Base-by-base conservation (phyloP, 192 early-diverging fungal species). In the Entomortierella beljakovae region DNA sequence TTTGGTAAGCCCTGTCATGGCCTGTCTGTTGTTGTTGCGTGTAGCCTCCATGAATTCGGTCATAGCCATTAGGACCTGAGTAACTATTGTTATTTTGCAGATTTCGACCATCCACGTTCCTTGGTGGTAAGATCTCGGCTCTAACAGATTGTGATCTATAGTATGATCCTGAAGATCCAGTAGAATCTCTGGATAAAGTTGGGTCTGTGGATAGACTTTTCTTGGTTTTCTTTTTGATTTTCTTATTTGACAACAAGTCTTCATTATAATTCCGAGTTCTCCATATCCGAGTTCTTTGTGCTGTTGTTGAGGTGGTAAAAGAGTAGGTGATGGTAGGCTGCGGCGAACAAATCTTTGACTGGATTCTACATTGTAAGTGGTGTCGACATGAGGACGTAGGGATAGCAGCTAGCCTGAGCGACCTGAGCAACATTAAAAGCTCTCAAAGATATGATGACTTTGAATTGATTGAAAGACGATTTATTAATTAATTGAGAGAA, bases 251-350 rank as follows among this genome's bases (percentile, higher is more conserved):
- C 49, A 26, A n/a, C 5, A 6, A n/a, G 3, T 42, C 67, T 13
- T 60, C 40, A 48, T 18, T 35, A 37, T 59, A 18, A 23, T 31
- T 37, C 1, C 56, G 66, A 2, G 64, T 2, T 38, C 32, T 43
- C 3, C 61, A 35, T 18, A 20, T 32, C 13, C 58, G 40, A 5
- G 64, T 56, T 55, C 22, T 8, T 3, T 22, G 34, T 6, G 54
- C 5, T n/a, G 37, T 48, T 8, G 64, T 26, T 15, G 64, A 66
- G 46, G 66, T 69, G 0, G 67, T 50, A 26, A 58, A 42, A 23
- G 22, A n/a, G 16, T 31, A 23, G 20, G 43, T 46, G 43, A 20
- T 20, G 5, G 43, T 11, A 15, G 20, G 20, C 20, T 38, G 37
- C 20, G 31, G 37, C 20, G 23, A 38, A 42, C 6, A 22, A 37